Base-by-base conservation (phyloP, 257 asterid genomes). In the Ilex asprella region DNA sequence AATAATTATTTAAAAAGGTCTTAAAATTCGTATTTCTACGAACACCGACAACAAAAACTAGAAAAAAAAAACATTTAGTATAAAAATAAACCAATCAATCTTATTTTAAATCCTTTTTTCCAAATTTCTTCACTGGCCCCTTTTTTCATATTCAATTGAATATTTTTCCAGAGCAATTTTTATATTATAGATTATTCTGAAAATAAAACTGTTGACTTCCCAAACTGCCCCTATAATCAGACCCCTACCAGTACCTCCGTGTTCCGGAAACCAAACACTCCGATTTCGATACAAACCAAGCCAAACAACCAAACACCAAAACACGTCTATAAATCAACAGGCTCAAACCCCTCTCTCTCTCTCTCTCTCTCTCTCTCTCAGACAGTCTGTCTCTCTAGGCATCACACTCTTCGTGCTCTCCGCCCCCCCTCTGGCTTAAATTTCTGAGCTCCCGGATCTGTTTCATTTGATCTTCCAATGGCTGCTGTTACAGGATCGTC, bases 361-460 rank as follows among this genome's bases (percentile, higher is more conserved):
- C 27, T 0, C 13, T 32, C 51, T 46, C 50, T 35, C n/a, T 0
- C 13, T 32, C 51, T 46, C 50, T 35, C n/a, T 5, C 27, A 1
- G 0, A 21, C 27, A 21, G 3, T 16, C 50, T 16, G 2, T 39
- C 64, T 7, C 27, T 35, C 41, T 35, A 1, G 5, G 1, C 41
- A 1, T 60, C 39, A 49, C 54, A 43, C 10, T 43, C 55, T 60
- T 60, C 35, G 64, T 60, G 64, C 49, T 60, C 21, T 60, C 64
- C 64, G 55, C 64, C 64, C 12, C 12, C 64, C 52, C 21, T 21
- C 21, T 60, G 16, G 39, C 62, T 58, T 2, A 44, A 2, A 3
- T 10, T 2, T 58, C 16, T n/a, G 30, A 16, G 30, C n/a, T 31
- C 2, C 61, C 39, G 14, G 62, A 58, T 58, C 65, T 44, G 30